Evolutionary conservation across 164 flowering plant species (phyloP).

Genomic region (Sedum album): DNA sequence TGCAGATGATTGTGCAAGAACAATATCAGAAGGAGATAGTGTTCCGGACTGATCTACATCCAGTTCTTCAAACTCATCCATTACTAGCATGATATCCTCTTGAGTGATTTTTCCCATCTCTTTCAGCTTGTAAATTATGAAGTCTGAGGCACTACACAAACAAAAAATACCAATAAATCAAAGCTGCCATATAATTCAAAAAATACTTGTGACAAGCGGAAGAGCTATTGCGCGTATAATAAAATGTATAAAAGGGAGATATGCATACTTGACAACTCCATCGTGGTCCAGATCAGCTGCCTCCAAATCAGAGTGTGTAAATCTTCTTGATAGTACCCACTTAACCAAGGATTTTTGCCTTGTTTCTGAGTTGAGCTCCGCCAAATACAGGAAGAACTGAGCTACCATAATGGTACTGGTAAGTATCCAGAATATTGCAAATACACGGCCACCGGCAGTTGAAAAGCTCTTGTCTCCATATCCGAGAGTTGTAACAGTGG

Average conservation of each 20-base stretch:
- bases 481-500: constrained; percentile 61
- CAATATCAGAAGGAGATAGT: constrained; percentile 47
- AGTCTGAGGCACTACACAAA: constrained; percentile 58
- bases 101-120: constrained; percentile 87
- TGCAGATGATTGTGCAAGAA: constrained; percentile 32
- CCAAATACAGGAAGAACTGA: constrained; percentile 44
- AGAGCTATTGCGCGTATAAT: not conserved
- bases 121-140: constrained; percentile 63
- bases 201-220: not conserved
- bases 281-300: constrained; percentile 78
- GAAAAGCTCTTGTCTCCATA: constrained; percentile 63
- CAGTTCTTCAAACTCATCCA: constrained; percentile 69
- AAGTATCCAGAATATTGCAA: constrained; percentile 58
- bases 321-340: constrained; percentile 55
- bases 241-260: not conserved
- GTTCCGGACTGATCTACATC: constrained; percentile 86
- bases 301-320: constrained; percentile 60
- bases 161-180: not conserved
- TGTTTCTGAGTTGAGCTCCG: constrained; percentile 44
- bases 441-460: constrained; percentile 38
- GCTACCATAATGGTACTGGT: constrained; percentile 41
- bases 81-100: constrained; percentile 49
- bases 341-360: constrained; percentile 42
- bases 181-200: too few species aligned
- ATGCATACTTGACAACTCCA: constrained; percentile 49